Conservation (phyloP, 1,139 yeast species). For the Lodderomyces pseudojiufengensis region DNA sequence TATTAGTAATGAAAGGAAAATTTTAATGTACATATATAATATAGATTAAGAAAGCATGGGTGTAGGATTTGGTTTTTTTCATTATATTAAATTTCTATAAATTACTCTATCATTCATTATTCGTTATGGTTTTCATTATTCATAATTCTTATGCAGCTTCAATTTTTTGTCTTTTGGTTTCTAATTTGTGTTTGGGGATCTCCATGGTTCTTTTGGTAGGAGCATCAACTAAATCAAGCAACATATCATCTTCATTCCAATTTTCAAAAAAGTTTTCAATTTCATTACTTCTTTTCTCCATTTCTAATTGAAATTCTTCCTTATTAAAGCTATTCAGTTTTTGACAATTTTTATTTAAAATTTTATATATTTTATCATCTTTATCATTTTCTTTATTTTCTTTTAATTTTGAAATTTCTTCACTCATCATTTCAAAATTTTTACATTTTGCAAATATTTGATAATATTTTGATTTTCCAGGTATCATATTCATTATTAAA, state of each 20-base stretch:
- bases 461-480: slow-evolving; percentile 68
- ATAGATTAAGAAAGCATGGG: too few species aligned
- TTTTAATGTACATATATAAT: too few species aligned
- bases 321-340: slow-evolving; percentile 21
- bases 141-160: too few species aligned
- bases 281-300: slow-evolving; percentile 7
- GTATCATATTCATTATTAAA: slow-evolving; percentile 71
- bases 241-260: slow-evolving; percentile 13
- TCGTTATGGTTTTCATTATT: too few species aligned
- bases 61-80: too few species aligned
- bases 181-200: slow-evolving; percentile 5
- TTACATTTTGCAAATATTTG: slow-evolving; percentile 56
- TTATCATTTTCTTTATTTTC: slow-evolving; percentile 10
- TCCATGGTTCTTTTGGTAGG: slow-evolving; percentile 8
- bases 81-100: too few species aligned
- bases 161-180: slow-evolving; percentile 5
- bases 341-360: slow-evolving; percentile 34
- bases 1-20: too few species aligned
- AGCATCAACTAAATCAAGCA: slow-evolving; percentile 10
- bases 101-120: neutral
- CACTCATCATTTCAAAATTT: slow-evolving; percentile 47
- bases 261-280: slow-evolving; percentile 8
- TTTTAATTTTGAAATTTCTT: slow-evolving; percentile 24
- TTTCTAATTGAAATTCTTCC: slow-evolving; percentile 6
- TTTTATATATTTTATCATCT: slow-evolving; percentile 18